Percentiles rank a stretch among this genome's conserved stretches.
These are phyloP conservation scores for Yamadazyma ubonensis DNA, from an alignment of 805 yeast genomes.

Conservation along the genomic window DNA sequence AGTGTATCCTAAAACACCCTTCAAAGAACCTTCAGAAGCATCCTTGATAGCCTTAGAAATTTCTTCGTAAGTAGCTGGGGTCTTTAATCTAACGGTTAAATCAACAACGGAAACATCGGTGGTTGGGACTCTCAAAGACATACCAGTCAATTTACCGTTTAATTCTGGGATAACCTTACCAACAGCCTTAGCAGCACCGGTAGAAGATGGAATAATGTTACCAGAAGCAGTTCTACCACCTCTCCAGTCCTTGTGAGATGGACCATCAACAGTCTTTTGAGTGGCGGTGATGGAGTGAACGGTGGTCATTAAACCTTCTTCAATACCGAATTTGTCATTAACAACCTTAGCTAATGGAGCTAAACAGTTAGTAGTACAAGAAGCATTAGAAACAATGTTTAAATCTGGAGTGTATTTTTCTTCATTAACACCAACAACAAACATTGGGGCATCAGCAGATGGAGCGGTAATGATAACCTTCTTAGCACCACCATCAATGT, in stretches of 20 bases:
- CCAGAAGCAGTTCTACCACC: slow-evolving; percentile 97
- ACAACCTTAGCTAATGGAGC: slow-evolving; percentile 92
- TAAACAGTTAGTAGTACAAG: slow-evolving; percentile 94
- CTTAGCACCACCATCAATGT: slow-evolving; percentile 89
- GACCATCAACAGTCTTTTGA: slow-evolving; percentile 95
- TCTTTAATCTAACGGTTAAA: slow-evolving; percentile 79
- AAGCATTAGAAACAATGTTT: slow-evolving; percentile 83
- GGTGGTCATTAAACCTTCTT: slow-evolving; percentile 94
- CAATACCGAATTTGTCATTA: slow-evolving; percentile 82
- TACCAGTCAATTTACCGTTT: slow-evolving; percentile 91
- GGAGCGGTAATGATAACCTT: slow-evolving; percentile 95
- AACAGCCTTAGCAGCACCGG: slow-evolving; percentile 98
- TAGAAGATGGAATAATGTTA: slow-evolving; percentile 92
- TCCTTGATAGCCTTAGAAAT: slow-evolving; percentile 73
- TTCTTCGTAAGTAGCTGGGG: slow-evolving; percentile 76
- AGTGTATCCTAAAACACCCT: slow-evolving; percentile 86
- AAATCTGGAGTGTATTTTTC: slow-evolving; percentile 73
- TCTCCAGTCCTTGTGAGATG: slow-evolving; percentile 98
- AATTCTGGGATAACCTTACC: slow-evolving; percentile 91
- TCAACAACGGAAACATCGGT: slow-evolving; percentile 92
- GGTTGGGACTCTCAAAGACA: slow-evolving; percentile 93
- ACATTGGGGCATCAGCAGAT: slow-evolving; percentile 92
- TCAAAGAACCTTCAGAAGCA: slow-evolving; percentile 74
- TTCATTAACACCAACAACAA: slow-evolving; percentile 88
- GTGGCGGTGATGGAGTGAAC: slow-evolving; percentile 96